Conservation (phyloP, 2,329 filamentous ascomycete genomes). For the Hymenoscyphus fraxineus region DNA sequence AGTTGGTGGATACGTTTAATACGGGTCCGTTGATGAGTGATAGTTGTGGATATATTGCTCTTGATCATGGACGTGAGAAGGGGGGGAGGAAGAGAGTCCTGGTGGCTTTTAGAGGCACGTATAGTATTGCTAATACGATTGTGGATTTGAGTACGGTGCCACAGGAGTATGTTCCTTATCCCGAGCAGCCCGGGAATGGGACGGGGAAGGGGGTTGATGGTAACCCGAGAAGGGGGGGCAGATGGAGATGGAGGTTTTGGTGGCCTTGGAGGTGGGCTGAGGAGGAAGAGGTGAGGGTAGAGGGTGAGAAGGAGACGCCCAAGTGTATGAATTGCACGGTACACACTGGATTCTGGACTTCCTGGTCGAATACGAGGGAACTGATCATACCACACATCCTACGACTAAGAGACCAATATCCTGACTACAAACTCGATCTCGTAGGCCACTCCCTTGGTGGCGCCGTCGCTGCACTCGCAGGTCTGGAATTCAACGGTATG, state of each 20-base stretch:
- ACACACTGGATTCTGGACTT: conserved; percentile 82
- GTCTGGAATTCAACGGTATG: conserved; percentile 70
- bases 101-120: conserved; percentile 89
- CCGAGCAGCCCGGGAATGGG: conserved; percentile 39
- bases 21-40: conserved; percentile 83
- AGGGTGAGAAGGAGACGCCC: conserved; percentile 5
- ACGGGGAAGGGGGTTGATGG: conserved; percentile 33
- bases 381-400: conserved; percentile 66
- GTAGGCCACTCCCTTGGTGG: conserved; percentile 88
- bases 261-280: conserved; percentile 11
- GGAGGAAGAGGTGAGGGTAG: background rate
- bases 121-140: conserved; percentile 88
- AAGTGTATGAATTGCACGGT: conserved; percentile 85
- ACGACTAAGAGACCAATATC: conserved; percentile 56
- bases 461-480: conserved; percentile 83
- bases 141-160: conserved; percentile 85
- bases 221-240: conserved; percentile 19
- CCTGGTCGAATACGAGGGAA: conserved; percentile 73
- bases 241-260: conserved; percentile 14
- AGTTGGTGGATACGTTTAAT: conserved; percentile 80
- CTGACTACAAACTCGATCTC: conserved; percentile 69
- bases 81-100: conserved; percentile 54
- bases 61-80: conserved; percentile 60
- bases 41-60: conserved; percentile 87
- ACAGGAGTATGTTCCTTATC: conserved; percentile 88